Evolutionary conservation across 768 basidiomycete species (phyloP).

Genomic region (Tylopilus balloui): DNA sequence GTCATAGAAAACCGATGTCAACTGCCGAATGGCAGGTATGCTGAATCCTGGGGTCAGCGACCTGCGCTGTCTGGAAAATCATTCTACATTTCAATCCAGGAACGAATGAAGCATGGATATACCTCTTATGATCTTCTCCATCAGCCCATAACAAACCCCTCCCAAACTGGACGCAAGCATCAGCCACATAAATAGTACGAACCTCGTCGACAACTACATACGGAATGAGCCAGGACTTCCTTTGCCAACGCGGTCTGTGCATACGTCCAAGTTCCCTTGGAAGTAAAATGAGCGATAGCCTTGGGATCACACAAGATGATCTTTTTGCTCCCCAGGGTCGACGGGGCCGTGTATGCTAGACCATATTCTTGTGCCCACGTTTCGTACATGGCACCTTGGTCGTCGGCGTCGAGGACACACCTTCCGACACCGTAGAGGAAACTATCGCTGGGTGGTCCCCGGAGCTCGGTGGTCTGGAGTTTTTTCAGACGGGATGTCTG

Average conservation of each 20-base stretch:
- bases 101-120: neutral
- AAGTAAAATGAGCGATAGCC: too few species aligned
- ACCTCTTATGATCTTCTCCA: constrained; percentile 47
- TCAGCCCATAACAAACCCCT: constrained; percentile 30
- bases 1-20: constrained; percentile 38
- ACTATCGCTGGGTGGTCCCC: constrained; percentile 17
- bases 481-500: constrained; percentile 17
- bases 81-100: neutral
- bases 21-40: constrained; percentile 33
- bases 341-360: constrained; percentile 12
- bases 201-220: constrained; percentile 2
- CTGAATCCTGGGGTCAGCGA: constrained; percentile 38
- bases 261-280: constrained; percentile 32
- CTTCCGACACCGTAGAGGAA: constrained; percentile 18
- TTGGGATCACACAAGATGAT: constrained; percentile 40
- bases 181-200: neutral
- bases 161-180: constrained; percentile 14
- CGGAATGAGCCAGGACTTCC: constrained; percentile 25
- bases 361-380: constrained; percentile 23
- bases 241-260: constrained; percentile 35
- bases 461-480: constrained; percentile 12
- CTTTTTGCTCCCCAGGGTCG: constrained; percentile 6
- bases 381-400: constrained; percentile 16
- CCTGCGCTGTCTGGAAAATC: constrained; percentile 31
- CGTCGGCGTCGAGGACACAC: neutral